Percentiles rank a stretch among this genome's conserved stretches.
These are phyloP conservation scores for Kwoniella botswanensis DNA, from an alignment of 768 basidiomycete genomes.

Conservation along the genomic window DNA sequence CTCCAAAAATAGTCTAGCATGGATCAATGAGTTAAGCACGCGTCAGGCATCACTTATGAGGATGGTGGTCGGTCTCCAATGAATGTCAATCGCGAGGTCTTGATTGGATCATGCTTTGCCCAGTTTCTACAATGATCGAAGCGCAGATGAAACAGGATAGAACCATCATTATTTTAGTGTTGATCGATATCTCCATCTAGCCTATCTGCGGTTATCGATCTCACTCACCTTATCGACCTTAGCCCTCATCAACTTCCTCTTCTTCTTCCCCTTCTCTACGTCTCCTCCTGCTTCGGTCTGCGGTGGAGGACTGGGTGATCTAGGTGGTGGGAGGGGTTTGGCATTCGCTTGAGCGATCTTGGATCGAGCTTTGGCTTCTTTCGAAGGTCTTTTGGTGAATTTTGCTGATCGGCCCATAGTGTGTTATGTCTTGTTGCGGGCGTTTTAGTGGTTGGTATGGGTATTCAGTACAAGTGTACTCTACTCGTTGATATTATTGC, in stretches of 20 bases:
- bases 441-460: neutral
- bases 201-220: neutral
- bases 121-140: constrained; percentile 3
- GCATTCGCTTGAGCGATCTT: constrained; percentile 37
- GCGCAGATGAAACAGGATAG: no score
- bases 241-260: constrained; percentile 42
- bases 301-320: constrained; percentile 10
- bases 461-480: neutral
- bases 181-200: neutral
- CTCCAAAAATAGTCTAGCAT: no score
- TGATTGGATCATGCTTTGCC: constrained; percentile 4
- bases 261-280: constrained; percentile 30
- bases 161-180: neutral
- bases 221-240: constrained; percentile 46
- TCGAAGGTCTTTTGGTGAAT: constrained; percentile 43
- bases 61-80: no score
- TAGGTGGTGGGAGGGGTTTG: constrained; percentile 30
- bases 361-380: constrained; percentile 41
- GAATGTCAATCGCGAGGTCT: neutral
- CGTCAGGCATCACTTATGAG: no score
- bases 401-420: constrained; percentile 48
- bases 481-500: no score
- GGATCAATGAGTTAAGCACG: no score
- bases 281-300: constrained; percentile 16
- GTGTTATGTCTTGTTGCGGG: neutral